Conservation (phyloP, 768 basidiomycete species). For the Coprinellus aureogranulatus region DNA sequence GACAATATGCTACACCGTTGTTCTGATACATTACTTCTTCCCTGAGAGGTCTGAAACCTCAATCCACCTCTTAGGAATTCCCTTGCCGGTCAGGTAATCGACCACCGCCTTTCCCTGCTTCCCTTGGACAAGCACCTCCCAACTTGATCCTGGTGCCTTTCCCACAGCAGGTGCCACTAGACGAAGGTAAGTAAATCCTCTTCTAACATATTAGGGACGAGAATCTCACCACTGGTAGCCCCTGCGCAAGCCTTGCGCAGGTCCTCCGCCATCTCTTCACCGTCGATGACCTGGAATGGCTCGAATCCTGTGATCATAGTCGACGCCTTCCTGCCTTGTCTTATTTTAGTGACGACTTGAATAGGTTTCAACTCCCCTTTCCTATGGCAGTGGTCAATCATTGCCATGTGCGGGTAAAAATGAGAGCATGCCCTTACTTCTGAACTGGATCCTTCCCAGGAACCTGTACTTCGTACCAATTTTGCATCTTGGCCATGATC, state of each 20-base stretch:
- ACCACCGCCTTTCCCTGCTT: conserved; percentile 68
- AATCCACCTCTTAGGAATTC: conserved; percentile 84
- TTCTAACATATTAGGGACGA: background rate
- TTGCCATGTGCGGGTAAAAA: background rate
- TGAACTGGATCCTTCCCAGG: conserved; percentile 54
- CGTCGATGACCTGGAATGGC: conserved; percentile 61
- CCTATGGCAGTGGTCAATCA: conserved; percentile 35
- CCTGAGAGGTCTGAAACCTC: conserved; percentile 46
- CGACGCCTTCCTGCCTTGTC: conserved; percentile 75
- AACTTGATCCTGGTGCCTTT: conserved; percentile 45
- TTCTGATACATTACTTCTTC: conserved; percentile 48
- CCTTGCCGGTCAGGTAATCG: conserved; percentile 63
- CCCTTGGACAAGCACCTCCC: conserved; percentile 84
- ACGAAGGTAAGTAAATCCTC: background rate
- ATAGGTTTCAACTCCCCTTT: conserved; percentile 77
- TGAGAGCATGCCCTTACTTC: conserved; percentile 47
- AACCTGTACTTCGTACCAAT: conserved; percentile 63
- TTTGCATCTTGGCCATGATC: conserved; percentile 67
- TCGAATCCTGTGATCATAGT: conserved; percentile 82
- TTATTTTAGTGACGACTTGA: conserved; percentile 61
- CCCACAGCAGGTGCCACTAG: conserved; percentile 64
- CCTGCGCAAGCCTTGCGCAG: conserved; percentile 75
- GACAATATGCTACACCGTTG: too few relatives aligned
- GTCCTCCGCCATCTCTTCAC: conserved; percentile 76
- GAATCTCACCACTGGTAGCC: conserved; percentile 61